Evolutionary conservation across 2,329 filamentous ascomycete genomes (phyloP).

Genomic region (Lasiodiplodia hormozganensis): DNA sequence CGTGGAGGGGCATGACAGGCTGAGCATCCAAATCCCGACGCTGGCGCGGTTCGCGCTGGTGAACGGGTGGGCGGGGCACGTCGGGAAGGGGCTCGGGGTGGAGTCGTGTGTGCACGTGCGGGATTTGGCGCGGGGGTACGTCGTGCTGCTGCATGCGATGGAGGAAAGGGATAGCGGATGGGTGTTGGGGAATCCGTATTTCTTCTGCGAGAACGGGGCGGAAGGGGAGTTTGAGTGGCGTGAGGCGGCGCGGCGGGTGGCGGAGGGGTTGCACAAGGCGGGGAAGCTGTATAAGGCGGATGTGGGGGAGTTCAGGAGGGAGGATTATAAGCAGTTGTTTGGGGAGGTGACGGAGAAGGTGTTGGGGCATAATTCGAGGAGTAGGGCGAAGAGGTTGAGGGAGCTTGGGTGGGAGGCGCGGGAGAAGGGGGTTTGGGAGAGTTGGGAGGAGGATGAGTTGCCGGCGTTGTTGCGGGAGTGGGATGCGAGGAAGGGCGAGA

Average conservation of each 20-base stretch:
- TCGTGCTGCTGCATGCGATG: slow-evolving; percentile 41
- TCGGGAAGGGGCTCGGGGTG: slow-evolving; percentile 53
- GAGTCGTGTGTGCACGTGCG: slow-evolving; percentile 55
- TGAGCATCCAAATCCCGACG: slow-evolving; percentile 57
- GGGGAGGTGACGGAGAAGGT: slow-evolving; percentile 36
- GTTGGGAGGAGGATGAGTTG: slow-evolving; percentile 53
- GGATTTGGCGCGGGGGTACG: slow-evolving; percentile 48
- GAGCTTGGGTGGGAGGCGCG: slow-evolving; percentile 54
- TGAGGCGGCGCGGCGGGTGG: slow-evolving; percentile 50
- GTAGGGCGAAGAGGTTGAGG: slow-evolving; percentile 51
- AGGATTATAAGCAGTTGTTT: slow-evolving; percentile 52
- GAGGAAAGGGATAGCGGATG: no score
- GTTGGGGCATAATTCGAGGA: slow-evolving; percentile 53
- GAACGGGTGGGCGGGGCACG: slow-evolving; percentile 54
- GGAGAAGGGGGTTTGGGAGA: slow-evolving; percentile 52
- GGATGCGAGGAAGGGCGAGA: slow-evolving; percentile 2
- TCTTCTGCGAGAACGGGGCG: slow-evolving; percentile 55
- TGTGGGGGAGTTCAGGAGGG: slow-evolving; percentile 45
- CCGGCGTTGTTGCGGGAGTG: slow-evolving; percentile 46
- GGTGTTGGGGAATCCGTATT: slow-evolving; percentile 55
- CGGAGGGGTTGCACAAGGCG: slow-evolving; percentile 44
- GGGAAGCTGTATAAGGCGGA: slow-evolving; percentile 48
- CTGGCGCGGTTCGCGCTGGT: slow-evolving; percentile 57
- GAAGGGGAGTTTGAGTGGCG: slow-evolving; percentile 52
- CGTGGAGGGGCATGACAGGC: slow-evolving; percentile 47